Conservation (phyloP, 805 yeast species). For the Ogataea glucozyma region DNA sequence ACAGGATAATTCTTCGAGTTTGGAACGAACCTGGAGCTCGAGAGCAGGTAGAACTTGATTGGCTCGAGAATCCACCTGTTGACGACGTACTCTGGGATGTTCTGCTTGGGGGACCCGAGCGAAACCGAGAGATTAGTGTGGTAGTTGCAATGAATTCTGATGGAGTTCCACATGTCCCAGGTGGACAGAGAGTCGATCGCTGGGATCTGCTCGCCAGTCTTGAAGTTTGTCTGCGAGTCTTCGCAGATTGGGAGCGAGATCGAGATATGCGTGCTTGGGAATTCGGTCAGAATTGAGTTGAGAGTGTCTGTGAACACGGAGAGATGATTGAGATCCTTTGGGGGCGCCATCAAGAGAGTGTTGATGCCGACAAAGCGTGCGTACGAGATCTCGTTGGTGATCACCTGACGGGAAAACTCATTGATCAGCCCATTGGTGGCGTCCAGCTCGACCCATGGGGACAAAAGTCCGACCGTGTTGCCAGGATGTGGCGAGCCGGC, state of each 20-base stretch:
- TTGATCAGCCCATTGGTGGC: conserved; percentile 49
- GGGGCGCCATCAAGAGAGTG: conserved; percentile 63
- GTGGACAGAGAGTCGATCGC: conserved; percentile 52
- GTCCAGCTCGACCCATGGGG: conserved; percentile 74
- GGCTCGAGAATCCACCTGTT: conserved; percentile 73
- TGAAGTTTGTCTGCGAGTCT: conserved; percentile 33
- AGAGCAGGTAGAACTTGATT: conserved; percentile 53
- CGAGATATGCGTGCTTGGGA: conserved; percentile 42
- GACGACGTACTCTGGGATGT: conserved; percentile 50
- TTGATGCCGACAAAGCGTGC: conserved; percentile 60
- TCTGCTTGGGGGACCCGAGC: conserved; percentile 66
- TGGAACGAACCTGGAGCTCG: conserved; percentile 55
- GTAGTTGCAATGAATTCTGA: conserved; percentile 56
- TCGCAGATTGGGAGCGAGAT: conserved; percentile 53
- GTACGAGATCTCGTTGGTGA: conserved; percentile 57
- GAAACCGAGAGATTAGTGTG: conserved; percentile 64
- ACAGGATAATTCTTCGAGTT: conserved; percentile 68
- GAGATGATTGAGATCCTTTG: conserved; percentile 54
- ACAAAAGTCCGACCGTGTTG: conserved; percentile 53
- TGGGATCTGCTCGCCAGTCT: conserved; percentile 27
- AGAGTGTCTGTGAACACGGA: conserved; percentile 50
- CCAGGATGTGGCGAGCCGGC: conserved; percentile 34
- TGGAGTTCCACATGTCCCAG: conserved; percentile 76
- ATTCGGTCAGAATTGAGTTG: conserved; percentile 25
- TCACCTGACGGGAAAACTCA: conserved; percentile 55